Evolutionary conservation across 768 basidiomycete genomes (phyloP).

Genomic region (Mycena galericulata): DNA sequence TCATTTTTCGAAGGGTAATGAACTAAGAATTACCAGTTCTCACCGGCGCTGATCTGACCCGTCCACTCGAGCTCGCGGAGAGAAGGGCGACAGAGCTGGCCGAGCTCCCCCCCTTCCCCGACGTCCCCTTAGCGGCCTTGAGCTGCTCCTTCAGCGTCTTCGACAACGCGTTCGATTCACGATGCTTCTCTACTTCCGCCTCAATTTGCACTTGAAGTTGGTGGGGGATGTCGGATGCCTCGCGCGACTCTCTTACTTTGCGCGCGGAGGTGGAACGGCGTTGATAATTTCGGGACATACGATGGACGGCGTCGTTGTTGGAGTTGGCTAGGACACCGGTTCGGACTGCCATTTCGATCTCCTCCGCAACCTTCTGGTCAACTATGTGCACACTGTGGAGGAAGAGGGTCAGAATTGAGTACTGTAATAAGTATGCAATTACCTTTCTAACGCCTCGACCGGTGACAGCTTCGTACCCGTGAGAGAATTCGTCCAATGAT

Average conservation of each 20-base stretch:
- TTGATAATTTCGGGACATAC: not conserved
- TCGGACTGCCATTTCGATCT: not conserved
- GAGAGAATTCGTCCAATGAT: conserved; percentile 34
- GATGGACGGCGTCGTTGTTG: not conserved
- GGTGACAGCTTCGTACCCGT: conserved; percentile 32
- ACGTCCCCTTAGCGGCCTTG: not conserved
- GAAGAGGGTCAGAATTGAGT: not conserved
- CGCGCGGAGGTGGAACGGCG: not conserved
- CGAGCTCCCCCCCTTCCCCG: not conserved
- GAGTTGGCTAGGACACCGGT: not conserved
- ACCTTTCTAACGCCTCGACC: conserved; percentile 27
- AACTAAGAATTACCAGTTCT: too few species aligned
- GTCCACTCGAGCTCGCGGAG: not conserved
- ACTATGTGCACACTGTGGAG: not conserved
- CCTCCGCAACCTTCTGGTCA: not conserved
- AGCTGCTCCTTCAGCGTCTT: not conserved
- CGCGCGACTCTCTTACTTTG: too few species aligned
- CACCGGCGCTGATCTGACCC: not conserved
- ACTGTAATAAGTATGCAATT: not conserved
- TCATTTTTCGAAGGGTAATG: too few species aligned
- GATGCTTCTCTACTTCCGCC: not conserved
- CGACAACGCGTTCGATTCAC: not conserved
- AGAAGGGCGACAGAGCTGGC: too few species aligned
- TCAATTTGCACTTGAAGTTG: not conserved
- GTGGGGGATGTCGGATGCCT: too few species aligned